Conservation (phyloP, 257 asterid genomes). For the Solanum megistacrolobum region DNA sequence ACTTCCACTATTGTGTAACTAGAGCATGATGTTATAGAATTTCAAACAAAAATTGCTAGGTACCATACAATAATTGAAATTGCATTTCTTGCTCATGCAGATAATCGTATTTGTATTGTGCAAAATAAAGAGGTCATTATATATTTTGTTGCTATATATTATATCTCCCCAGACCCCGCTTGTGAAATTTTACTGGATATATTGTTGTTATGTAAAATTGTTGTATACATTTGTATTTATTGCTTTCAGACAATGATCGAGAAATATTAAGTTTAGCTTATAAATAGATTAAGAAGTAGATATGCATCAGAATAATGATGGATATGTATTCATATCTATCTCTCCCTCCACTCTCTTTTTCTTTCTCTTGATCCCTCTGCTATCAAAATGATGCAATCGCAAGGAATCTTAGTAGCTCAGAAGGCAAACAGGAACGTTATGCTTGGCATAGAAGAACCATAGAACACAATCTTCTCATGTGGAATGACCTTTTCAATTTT, state of each 20-base stretch:
- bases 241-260: not conserved
- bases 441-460: not conserved
- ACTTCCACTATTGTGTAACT: too few species aligned
- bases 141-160: not conserved
- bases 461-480: not conserved
- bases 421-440: not conserved
- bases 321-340: not conserved
- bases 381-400: not conserved
- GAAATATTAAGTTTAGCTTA: not conserved
- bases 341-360: not conserved
- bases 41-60: not conserved
- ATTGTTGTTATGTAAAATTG: too few species aligned
- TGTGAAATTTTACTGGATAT: too few species aligned
- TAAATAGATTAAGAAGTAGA: too few species aligned
- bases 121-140: not conserved
- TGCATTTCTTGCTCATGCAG: not conserved
- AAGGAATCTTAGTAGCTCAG: not conserved
- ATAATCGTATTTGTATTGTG: not conserved
- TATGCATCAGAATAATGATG: too few species aligned
- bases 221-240: not conserved
- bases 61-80: not conserved
- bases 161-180: too few species aligned
- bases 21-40: too few species aligned
- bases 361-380: not conserved
- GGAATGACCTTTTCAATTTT: not conserved